Conservation (phyloP, 805 yeast genomes). For the Priceomyces melissophilus region DNA sequence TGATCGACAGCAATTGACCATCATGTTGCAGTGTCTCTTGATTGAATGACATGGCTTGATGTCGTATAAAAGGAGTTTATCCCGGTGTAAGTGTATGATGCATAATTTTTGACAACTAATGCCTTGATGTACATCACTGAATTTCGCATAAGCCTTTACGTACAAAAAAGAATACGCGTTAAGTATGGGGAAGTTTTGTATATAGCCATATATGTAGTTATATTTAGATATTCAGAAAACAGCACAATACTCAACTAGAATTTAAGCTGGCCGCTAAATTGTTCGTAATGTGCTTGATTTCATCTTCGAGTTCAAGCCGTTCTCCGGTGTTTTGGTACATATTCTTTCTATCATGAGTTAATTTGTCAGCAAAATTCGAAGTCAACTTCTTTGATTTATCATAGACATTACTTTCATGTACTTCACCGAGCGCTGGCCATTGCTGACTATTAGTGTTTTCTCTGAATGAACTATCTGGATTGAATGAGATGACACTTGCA, state of each 20-base stretch:
- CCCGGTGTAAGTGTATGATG: too few relatives aligned
- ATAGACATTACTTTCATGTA: slow-evolving; percentile 8
- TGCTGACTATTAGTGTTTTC: slow-evolving; percentile 6
- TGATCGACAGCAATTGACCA: too few relatives aligned
- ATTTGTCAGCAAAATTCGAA: slow-evolving; percentile 32
- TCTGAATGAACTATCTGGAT: slow-evolving; percentile 7
- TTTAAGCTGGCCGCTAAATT: slow-evolving; percentile 36
- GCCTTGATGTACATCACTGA: too few relatives aligned
- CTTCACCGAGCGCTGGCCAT: slow-evolving; percentile 28
- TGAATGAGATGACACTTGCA: slow-evolving; percentile 26
- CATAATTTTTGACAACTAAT: too few relatives aligned
- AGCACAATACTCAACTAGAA: slow-evolving; percentile 7
- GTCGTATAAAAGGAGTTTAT: too few relatives aligned
- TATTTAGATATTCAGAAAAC: too few relatives aligned
- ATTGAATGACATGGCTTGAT: too few relatives aligned
- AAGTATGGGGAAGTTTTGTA: too few relatives aligned
- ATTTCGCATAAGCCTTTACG: too few relatives aligned
- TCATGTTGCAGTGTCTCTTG: too few relatives aligned
- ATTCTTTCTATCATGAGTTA: slow-evolving; percentile 13
- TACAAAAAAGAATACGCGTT: too few relatives aligned
- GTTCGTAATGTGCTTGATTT: slow-evolving; percentile 34
- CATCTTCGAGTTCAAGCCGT: slow-evolving; percentile 24
- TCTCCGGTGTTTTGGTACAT: slow-evolving; percentile 5
- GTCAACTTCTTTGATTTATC: slow-evolving; percentile 15
- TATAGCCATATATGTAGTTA: not conserved